phyloP scores from a whole-genome alignment of 83 land plant species.

The Picea abies region DNA sequence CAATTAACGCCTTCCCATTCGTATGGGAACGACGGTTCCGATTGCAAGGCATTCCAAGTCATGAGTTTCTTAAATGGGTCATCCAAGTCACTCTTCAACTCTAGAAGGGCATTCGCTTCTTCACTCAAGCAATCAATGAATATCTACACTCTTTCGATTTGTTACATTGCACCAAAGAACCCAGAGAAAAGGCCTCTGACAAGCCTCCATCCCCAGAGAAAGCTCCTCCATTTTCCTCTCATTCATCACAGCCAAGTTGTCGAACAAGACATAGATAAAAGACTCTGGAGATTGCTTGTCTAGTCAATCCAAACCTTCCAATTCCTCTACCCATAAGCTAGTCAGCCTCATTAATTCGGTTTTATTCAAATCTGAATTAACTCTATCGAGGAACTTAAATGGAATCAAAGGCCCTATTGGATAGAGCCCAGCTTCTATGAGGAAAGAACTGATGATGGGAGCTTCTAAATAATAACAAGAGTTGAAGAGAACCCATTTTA shows the following conservation, averaged over 20 bases:
- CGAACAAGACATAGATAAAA: conserved; percentile 7
- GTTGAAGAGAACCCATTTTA: neutral
- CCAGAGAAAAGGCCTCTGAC: conserved; percentile 13
- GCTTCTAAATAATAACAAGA: neutral
- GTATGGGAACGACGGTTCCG: too few species aligned
- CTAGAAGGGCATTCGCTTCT: too few species aligned
- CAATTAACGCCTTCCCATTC: too few species aligned
- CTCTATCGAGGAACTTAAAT: too few species aligned
- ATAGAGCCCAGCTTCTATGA: too few species aligned
- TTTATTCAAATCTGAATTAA: too few species aligned
- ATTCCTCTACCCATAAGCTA: conserved; percentile 12
- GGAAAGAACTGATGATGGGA: neutral
- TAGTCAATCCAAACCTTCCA: conserved; percentile 2
- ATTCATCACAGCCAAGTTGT: neutral
- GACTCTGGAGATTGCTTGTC: neutral
- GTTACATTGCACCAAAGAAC: neutral
- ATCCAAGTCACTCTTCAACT: too few species aligned
- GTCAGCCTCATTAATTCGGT: neutral
- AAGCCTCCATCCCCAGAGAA: neutral
- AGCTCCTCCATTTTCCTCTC: neutral
- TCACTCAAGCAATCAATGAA: too few species aligned
- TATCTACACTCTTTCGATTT: too few species aligned
- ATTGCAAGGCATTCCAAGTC: too few species aligned
- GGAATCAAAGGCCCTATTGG: neutral
- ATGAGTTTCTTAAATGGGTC: too few species aligned